phyloP scores from a whole-genome alignment of 1,284 basidiomycete species.

The Apiotrichum porosum region DNA sequence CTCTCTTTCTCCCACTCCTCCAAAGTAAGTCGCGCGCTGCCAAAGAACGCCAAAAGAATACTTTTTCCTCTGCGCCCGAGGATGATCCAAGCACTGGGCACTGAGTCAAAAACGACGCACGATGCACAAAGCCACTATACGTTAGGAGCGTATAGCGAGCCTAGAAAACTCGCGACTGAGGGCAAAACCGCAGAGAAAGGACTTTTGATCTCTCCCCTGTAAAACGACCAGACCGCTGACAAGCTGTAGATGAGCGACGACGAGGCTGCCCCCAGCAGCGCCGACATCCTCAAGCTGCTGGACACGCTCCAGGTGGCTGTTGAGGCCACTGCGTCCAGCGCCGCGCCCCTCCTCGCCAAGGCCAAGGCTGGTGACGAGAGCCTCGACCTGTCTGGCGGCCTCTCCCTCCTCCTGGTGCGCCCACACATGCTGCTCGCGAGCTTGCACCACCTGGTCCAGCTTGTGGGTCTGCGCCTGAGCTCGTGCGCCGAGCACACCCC shows the following conservation, averaged over 20 bases:
- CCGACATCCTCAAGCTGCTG: slow-evolving; percentile 35
- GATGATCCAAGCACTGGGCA: slow-evolving; percentile 50
- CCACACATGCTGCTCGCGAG: slow-evolving; percentile 82
- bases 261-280: slow-evolving; percentile 12
- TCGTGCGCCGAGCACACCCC: slow-evolving; percentile 3
- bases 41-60: neutral
- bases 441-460: slow-evolving; percentile 75
- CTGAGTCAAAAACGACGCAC: slow-evolving; percentile 36
- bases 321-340: slow-evolving; percentile 36
- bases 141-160: slow-evolving; percentile 49
- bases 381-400: slow-evolving; percentile 68
- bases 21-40: neutral
- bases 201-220: slow-evolving; percentile 13
- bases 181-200: slow-evolving; percentile 18
- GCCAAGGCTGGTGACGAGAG: slow-evolving; percentile 45
- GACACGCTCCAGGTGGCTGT: slow-evolving; percentile 40
- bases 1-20: neutral
- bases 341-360: slow-evolving; percentile 40
- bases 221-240: slow-evolving; percentile 22
- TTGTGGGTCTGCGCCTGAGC: slow-evolving; percentile 57
- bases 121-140: slow-evolving; percentile 46
- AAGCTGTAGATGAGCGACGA: slow-evolving; percentile 25
- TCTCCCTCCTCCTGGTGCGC: slow-evolving; percentile 85
- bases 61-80: neutral
- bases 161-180: slow-evolving; percentile 54